Base-by-base conservation (phyloP, 768 basidiomycete species). In the Plicaturopsis crispa region DNA sequence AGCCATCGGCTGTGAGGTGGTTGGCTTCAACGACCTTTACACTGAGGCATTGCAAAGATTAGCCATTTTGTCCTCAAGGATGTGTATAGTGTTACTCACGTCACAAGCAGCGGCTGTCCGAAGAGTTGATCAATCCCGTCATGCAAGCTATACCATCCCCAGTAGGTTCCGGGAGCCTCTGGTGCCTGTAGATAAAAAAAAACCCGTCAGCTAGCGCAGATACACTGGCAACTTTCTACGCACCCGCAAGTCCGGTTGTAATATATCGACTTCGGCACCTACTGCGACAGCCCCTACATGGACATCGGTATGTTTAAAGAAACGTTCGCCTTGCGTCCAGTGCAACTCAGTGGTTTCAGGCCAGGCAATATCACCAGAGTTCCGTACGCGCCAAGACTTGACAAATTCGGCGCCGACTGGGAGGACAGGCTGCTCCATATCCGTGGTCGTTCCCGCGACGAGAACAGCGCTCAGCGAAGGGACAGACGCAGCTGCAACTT, bases 371-470 rank as follows among this genome's bases (percentile, higher is more conserved):
- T 48, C 51, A 12, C 86, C 80, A 47, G 71, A 71, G 49, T 92
- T 92, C 21, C 66, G 44, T 66, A 90, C 70, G 40, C 69, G 66
- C 88, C 88, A 92, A 16, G 76, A 77, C 59, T 90, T 91, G 39
- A 88, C 73, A 49, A 91, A 92, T 53, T 85, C 84, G 0, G 84
- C 85, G 23, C 88, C 88, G 5, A 85, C 78, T 21, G 85, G 84
- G 52, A 90, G 83, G 35, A 71, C 50, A 17, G 14, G 8, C 26
- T 28, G 26, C 26, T n/a, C n/a, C n/a, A n/a, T n/a, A n/a, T n/a
- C n/a, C n/a, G n/a, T n/a, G n/a, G n/a, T n/a, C n/a, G n/a, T n/a
- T n/a, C n/a, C n/a, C n/a, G n/a, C n/a, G n/a, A n/a, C n/a, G n/a
- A n/a, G n/a, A n/a, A n/a, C n/a, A n/a, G n/a, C n/a, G n/a, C n/a